Base-by-base conservation (phyloP, 192 early-diverging fungal genomes). In the Geranomyces variabilis region DNA sequence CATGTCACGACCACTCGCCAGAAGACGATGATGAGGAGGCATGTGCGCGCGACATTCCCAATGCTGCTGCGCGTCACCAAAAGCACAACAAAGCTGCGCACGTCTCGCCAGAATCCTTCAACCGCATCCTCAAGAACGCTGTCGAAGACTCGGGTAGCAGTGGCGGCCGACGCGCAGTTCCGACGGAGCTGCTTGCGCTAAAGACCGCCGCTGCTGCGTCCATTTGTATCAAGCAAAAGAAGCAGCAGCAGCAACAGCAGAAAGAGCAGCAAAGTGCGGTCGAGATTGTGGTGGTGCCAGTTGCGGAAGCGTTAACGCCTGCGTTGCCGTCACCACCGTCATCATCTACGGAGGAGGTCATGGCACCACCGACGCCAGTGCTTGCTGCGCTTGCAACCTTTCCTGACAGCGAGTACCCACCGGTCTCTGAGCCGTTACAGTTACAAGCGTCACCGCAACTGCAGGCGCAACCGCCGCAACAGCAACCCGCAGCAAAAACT, bases 91-190 rank as follows among this genome's bases (percentile, higher is more conserved):
- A 69, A 26, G 66, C 57, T 21, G 61, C 58, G 17, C 62, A 55
- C 15, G 67, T 70, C 60, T 69, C 74, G 13, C 67, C 74, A 15
- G 53, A 53, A 30, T 75, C 66, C 0, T 69, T 75, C 41, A 75
- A 75, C 46, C 26, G 68, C 6, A 63, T 74, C 41, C 47, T 74
- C n/a, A 68, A 65, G 45, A 65, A 41, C 19, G 53, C 67, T 2
- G 70, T 47, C 19, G 70, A 72, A 17, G 60, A 63, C 41, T 49
- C 44, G 31, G 29, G 55, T 3, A 56, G 53, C 15, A 24, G 31
- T 21, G 29, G 21, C 28, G 29, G 17, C 29, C 22, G 21, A 3
- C 29, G 28, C 19, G 26, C 19, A 5, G 29, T 29, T 3, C 59
- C 59, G 29, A 19, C 59, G 26, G 33, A 36, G 24, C 67, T 59